A percentile compares a stretch with the other conserved stretches of the same genome.
Evolutionary conservation across 371 early-diverging fungal species (phyloP).

Genomic region (Aphelidium insulamus): DNA sequence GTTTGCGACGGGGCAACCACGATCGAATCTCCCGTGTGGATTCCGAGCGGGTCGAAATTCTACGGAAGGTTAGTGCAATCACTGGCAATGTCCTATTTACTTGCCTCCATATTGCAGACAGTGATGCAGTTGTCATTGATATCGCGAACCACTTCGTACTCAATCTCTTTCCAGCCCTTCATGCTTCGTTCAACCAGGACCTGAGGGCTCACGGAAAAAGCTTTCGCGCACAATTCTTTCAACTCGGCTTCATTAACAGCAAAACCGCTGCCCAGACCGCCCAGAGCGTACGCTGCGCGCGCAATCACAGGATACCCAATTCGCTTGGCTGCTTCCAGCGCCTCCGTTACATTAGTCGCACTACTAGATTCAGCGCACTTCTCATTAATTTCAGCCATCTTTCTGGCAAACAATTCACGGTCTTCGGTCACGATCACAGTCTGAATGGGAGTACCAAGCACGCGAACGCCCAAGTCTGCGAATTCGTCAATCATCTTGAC

Average conservation of each 20-base stretch:
- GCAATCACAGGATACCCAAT: conserved; percentile 87
- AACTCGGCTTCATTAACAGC: conserved; percentile 60
- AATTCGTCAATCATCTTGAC: conserved; percentile 70
- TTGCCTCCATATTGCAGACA: conserved; percentile 85
- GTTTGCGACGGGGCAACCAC: conserved; percentile 91
- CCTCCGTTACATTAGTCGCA: conserved; percentile 54
- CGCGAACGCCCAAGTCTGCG: conserved; percentile 56
- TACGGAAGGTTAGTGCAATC: background rate
- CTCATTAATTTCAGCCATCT: conserved; percentile 58
- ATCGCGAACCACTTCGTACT: conserved; percentile 91
- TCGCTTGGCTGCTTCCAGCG: conserved; percentile 45
- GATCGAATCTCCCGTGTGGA: conserved; percentile 93
- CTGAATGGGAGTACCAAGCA: conserved; percentile 75
- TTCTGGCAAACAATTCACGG: conserved; percentile 75
- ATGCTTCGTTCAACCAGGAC: conserved; percentile 79
- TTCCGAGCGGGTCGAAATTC: conserved; percentile 93
- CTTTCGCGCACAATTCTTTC: conserved; percentile 44
- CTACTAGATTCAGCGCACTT: conserved; percentile 60
- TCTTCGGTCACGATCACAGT: conserved; percentile 83
- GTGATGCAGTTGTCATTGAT: conserved; percentile 80
- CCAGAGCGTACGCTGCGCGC: conserved; percentile 80
- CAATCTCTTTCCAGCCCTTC: conserved; percentile 97
- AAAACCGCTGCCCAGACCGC: conserved; percentile 87
- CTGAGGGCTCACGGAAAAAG: conserved; percentile 72
- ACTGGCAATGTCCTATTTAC: background rate